Percentiles rank a stretch among this genome's conserved stretches.
Evolutionary conservation across 805 yeast genomes (phyloP).

Genomic region (Candida nemodendra): DNA sequence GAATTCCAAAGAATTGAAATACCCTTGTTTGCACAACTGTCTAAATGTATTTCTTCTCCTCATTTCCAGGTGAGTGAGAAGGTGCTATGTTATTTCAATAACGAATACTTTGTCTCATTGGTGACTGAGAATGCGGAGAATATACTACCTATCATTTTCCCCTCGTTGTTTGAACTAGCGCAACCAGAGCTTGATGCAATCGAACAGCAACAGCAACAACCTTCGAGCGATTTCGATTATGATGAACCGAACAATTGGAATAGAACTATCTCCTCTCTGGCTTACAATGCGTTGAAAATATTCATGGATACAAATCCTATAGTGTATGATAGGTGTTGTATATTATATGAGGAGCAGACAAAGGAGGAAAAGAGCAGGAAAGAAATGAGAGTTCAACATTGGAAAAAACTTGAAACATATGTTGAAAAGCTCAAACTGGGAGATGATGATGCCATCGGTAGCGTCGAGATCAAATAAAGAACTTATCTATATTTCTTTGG

Average conservation of each 20-base stretch:
- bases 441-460: conserved; percentile 33
- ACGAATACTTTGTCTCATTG: conserved; percentile 86
- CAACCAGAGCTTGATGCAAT: conserved; percentile 34
- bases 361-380: conserved; percentile 70
- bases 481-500: background rate
- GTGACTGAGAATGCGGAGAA: conserved; percentile 92
- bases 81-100: conserved; percentile 90
- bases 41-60: conserved; percentile 89
- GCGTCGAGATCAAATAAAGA: conserved; percentile 55
- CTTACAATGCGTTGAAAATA: conserved; percentile 85
- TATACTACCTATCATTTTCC: conserved; percentile 86
- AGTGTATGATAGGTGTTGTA: conserved; percentile 89
- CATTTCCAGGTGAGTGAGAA: conserved; percentile 98
- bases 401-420: conserved; percentile 66
- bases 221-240: conserved; percentile 36
- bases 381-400: conserved; percentile 60
- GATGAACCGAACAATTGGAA: conserved; percentile 74
- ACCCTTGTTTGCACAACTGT: conserved; percentile 89
- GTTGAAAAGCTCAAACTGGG: conserved; percentile 39
- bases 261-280: conserved; percentile 85
- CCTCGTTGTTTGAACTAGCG: conserved; percentile 84
- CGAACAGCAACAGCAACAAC: conserved; percentile 23
- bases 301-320: conserved; percentile 92
- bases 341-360: conserved; percentile 74
- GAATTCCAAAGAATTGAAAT: conserved; percentile 91